A percentile compares a stretch with the other conserved stretches of the same genome.
phyloP scores from a whole-genome alignment of 768 basidiomycete species.

The Trametes cingulata region DNA sequence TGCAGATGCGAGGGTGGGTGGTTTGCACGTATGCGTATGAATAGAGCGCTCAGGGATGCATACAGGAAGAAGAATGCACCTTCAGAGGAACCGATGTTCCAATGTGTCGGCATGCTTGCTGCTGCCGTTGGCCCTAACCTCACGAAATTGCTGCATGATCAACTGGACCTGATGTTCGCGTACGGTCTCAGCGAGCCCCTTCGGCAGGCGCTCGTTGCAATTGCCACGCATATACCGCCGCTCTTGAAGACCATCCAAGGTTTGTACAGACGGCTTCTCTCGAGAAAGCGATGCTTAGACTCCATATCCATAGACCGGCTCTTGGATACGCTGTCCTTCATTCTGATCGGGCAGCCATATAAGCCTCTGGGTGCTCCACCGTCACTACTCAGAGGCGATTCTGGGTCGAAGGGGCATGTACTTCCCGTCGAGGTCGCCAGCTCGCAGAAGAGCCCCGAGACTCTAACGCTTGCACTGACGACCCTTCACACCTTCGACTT shows the following conservation, averaged over 20 bases:
- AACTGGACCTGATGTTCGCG: conserved; percentile 94
- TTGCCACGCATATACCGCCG: conserved; percentile 86
- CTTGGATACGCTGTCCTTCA: conserved; percentile 78
- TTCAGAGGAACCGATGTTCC: conserved; percentile 93
- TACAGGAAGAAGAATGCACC: conserved; percentile 84
- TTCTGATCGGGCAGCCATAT: conserved; percentile 83
- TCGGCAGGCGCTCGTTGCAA: conserved; percentile 78
- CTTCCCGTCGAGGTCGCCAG: not conserved
- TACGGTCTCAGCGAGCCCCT: conserved; percentile 92
- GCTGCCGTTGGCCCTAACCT: conserved; percentile 94
- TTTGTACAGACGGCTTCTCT: conserved; percentile 28
- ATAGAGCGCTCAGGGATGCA: not conserved
- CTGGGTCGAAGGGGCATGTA: conserved; percentile 48
- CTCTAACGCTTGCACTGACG: conserved; percentile 78
- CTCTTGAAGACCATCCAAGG: conserved; percentile 92
- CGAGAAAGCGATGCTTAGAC: not conserved
- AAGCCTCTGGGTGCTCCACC: conserved; percentile 85
- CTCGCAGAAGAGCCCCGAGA: conserved; percentile 57
- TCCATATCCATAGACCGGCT: conserved; percentile 70
- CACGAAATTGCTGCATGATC: conserved; percentile 93
- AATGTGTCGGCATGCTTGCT: conserved; percentile 96
- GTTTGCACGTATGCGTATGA: not conserved
- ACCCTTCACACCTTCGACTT: conserved; percentile 95
- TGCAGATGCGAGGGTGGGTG: conserved; percentile 81
- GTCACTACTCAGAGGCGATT: conserved; percentile 55